Conservation (phyloP, 2,329 filamentous ascomycete genomes). For the Penicillium oxalicum region DNA sequence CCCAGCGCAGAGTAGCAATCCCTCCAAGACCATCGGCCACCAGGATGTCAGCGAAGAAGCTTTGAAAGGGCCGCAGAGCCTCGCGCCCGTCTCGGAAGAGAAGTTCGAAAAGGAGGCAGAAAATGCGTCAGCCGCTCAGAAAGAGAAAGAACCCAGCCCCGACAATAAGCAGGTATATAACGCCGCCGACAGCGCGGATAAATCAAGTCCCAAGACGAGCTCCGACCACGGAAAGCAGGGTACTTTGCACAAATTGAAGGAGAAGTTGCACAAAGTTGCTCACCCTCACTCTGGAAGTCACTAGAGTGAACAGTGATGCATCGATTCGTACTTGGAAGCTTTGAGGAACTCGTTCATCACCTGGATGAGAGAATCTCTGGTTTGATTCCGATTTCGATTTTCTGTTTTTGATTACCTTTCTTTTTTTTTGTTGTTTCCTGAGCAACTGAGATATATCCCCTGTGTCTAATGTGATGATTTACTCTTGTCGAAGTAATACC, state of each 20-base stretch:
- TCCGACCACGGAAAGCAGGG: constrained; percentile 10
- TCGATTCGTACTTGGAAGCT: not conserved
- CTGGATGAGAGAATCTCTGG: not conserved
- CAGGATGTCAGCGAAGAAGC: constrained; percentile 25
- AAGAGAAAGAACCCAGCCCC: not conserved
- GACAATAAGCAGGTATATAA: constrained; percentile 5
- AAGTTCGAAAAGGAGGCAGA: constrained; percentile 27
- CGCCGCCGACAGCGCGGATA: constrained; percentile 4
- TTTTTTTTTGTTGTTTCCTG: not conserved
- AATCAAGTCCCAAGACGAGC: constrained; percentile 1
- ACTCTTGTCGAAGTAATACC: not conserved
- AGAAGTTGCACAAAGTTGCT: constrained; percentile 18
- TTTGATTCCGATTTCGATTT: not conserved
- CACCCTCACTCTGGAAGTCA: constrained; percentile 7
- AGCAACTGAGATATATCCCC: not conserved
- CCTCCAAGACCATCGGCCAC: not conserved
- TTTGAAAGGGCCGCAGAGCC: constrained; percentile 24
- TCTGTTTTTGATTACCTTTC: not conserved
- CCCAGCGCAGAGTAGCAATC: constrained; percentile 1
- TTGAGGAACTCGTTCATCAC: too few relatives aligned
- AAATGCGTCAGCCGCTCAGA: constrained; percentile 9
- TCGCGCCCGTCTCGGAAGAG: constrained; percentile 20
- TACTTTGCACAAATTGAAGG: constrained; percentile 19
- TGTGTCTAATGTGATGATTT: not conserved
- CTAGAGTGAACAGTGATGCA: not conserved